Conservation (phyloP, 2,329 filamentous ascomycete species). For the Botrytis byssoidea region DNA sequence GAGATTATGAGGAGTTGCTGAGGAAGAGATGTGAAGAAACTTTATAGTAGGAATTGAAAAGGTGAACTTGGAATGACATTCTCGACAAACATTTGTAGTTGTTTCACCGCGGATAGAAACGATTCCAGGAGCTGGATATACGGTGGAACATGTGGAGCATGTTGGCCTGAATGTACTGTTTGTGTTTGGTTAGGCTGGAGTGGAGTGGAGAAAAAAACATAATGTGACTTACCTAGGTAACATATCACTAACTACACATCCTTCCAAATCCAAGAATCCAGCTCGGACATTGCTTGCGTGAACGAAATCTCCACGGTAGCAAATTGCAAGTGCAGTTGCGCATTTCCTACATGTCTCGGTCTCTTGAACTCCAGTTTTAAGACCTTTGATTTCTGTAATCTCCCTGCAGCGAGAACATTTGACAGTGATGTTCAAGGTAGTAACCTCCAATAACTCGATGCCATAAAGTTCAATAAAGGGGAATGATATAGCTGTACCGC, state of each 20-base stretch:
- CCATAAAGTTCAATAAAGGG: constrained; percentile 74
- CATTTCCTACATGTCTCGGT: constrained; percentile 59
- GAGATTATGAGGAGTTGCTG: constrained; percentile 44
- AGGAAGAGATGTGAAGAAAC: constrained; percentile 67
- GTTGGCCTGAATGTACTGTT: constrained; percentile 73
- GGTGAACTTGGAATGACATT: constrained; percentile 77
- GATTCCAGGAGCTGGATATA: constrained; percentile 60
- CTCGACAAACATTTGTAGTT: constrained; percentile 71
- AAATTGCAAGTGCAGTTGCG: constrained; percentile 50
- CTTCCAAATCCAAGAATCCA: constrained; percentile 74
- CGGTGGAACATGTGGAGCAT: constrained; percentile 71
- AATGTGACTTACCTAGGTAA: constrained; percentile 57
- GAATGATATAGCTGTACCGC: constrained; percentile 75
- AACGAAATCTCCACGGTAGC: constrained; percentile 66
- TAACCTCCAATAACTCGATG: constrained; percentile 72
- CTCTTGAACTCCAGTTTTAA: constrained; percentile 57
- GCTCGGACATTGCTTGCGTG: constrained; percentile 72
- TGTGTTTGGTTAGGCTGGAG: background rate
- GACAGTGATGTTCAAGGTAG: constrained; percentile 64
- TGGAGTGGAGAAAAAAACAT: background rate
- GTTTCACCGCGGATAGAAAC: constrained; percentile 72
- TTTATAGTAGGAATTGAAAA: constrained; percentile 77
- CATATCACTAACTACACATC: constrained; percentile 73
- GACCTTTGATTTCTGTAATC: constrained; percentile 63
- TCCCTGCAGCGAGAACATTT: constrained; percentile 82